A percentile compares a stretch with the other conserved stretches of the same genome.
Evolutionary conservation across 139 green algal species (phyloP).

Genomic region (Micractinium sp.): DNA sequence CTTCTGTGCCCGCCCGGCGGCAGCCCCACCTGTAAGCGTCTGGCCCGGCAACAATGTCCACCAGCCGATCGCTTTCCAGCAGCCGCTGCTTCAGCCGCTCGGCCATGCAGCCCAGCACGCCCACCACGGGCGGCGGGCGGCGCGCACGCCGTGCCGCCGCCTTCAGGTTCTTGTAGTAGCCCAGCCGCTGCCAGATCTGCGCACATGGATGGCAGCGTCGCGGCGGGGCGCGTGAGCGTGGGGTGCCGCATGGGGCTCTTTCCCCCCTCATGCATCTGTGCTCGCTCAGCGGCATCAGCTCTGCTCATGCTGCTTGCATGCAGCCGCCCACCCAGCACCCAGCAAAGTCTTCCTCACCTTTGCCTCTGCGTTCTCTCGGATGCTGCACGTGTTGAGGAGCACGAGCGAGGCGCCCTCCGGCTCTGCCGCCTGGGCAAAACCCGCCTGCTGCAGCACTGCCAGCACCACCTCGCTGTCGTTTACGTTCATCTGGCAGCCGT

Average conservation of each 20-base stretch:
- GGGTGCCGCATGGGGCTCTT: neutral
- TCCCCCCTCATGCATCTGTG: neutral
- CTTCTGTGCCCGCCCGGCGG: neutral
- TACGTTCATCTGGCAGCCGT: constrained; percentile 90
- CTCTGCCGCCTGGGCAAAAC: constrained; percentile 50
- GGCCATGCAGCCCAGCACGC: constrained; percentile 95
- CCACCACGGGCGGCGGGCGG: constrained; percentile 62
- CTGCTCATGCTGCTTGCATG: neutral
- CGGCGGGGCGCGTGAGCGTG: no score
- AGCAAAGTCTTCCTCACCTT: neutral
- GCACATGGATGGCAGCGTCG: no score
- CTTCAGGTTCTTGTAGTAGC: constrained; percentile 66
- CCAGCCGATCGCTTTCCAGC: constrained; percentile 74
- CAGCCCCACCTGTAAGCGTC: constrained; percentile 74
- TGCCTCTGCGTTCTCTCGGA: constrained; percentile 85
- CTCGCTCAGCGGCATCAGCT: neutral
- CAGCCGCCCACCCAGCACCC: neutral
- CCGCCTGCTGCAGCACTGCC: constrained; percentile 63
- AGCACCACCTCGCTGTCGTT: constrained; percentile 82
- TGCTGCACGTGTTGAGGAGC: constrained; percentile 95
- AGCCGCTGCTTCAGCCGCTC: constrained; percentile 84
- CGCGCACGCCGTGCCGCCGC: neutral
- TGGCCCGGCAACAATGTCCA: constrained; percentile 90
- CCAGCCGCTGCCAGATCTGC: constrained; percentile 74
- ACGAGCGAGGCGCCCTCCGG: constrained; percentile 68